phyloP scores from a whole-genome alignment of 2,329 filamentous ascomycete species.

The Septoria petroselini region DNA sequence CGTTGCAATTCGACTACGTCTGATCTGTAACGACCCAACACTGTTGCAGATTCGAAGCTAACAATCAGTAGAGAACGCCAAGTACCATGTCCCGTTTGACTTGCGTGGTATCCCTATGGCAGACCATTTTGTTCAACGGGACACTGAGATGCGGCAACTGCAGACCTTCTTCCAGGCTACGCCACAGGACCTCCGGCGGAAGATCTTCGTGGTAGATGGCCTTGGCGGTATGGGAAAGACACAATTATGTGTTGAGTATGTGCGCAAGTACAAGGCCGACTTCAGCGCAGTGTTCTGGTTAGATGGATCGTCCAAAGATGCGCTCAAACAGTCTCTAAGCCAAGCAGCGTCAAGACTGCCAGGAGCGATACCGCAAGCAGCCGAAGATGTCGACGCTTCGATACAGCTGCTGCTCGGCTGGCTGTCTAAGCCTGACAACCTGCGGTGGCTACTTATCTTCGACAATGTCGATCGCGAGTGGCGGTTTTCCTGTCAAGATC shows the following conservation, averaged over 20 bases:
- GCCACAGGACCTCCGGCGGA: not conserved
- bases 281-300: constrained; percentile 39
- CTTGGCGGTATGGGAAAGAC: constrained; percentile 37
- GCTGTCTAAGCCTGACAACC: not conserved
- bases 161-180: not conserved
- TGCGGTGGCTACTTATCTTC: constrained; percentile 37
- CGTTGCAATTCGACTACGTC: no score
- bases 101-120: not conserved
- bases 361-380: no score
- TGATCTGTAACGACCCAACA: no score
- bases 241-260: constrained; percentile 22
- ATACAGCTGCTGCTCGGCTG: not conserved
- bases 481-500: constrained; percentile 16
- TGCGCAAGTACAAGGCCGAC: not conserved
- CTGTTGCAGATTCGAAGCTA: not conserved
- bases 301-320: constrained; percentile 34
- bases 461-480: constrained; percentile 38
- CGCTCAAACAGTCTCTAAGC: constrained; percentile 29
- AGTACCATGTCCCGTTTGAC: not conserved
- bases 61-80: not conserved
- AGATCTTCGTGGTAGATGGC: constrained; percentile 31
- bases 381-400: not conserved
- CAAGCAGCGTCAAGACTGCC: no score
- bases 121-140: not conserved
- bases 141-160: not conserved